These are phyloP conservation scores for Aspergillus hiratsukae DNA, from an alignment of 2,329 filamentous ascomycete species.

Conservation along the genomic window DNA sequence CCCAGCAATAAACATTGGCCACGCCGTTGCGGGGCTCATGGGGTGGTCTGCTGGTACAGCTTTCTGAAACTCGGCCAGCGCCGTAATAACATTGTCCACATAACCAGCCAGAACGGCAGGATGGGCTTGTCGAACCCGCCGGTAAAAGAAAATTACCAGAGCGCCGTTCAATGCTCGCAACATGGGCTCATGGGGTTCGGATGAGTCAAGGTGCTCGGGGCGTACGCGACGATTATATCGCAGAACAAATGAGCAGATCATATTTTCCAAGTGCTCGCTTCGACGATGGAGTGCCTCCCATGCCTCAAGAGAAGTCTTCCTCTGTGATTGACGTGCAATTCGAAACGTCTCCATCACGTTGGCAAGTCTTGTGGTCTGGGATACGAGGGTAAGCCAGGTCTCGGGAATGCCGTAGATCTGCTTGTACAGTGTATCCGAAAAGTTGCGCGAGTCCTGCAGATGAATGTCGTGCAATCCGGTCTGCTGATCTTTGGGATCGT, in stretches of 20 bases:
- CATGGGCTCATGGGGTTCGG: conserved; percentile 28
- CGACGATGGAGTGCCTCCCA: conserved; percentile 27
- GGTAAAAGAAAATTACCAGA: conserved; percentile 42
- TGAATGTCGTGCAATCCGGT: conserved; percentile 38
- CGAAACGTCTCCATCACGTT: conserved; percentile 31
- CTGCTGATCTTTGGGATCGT: conserved; percentile 15
- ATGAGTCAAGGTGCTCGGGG: conserved; percentile 8
- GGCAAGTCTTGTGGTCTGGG: conserved; percentile 42
- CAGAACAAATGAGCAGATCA: conserved; percentile 30
- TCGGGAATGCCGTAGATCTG: conserved; percentile 43
- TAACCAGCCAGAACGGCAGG: conserved; percentile 36
- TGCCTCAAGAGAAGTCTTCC: conserved; percentile 15
- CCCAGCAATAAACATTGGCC: conserved; percentile 41
- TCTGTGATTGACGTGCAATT: conserved; percentile 12
- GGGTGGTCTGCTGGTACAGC: conserved; percentile 13
- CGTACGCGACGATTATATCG: conserved; percentile 8
- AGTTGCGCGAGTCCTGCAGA: conserved; percentile 32
- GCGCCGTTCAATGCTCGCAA: conserved; percentile 38
- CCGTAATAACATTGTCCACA: conserved; percentile 32
- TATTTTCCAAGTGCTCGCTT: conserved; percentile 28
- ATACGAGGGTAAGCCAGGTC: conserved; percentile 42
- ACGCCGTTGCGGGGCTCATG: conserved; percentile 27
- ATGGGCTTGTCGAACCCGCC: conserved; percentile 37
- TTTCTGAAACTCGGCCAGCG: conserved; percentile 27
- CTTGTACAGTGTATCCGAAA: conserved; percentile 34